Evolutionary conservation across 2,329 filamentous ascomycete species (phyloP), one percentile per base, ranked within the genome.

Genomic region (Colletotrichum sp.): DNA sequence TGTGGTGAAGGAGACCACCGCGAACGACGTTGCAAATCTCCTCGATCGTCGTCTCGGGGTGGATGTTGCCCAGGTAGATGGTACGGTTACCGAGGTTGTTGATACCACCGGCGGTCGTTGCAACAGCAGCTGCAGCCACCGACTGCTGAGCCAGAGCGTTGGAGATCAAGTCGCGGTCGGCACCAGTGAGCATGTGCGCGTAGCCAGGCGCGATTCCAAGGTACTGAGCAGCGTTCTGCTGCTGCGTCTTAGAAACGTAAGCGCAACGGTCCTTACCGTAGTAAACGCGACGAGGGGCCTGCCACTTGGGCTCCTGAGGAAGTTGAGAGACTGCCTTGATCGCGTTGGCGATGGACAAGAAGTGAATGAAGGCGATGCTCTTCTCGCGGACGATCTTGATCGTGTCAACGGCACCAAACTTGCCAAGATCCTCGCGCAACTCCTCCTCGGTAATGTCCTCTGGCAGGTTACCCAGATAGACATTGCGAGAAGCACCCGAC

Each of bases 21-120:
- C 97, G 93, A 68, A 99, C 97, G 73, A 99, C 97, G 82, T 99
- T 99, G 91, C 97, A 99, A 84, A 99, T 99, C 87, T 99, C 97
- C 87, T 99, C 97, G 80, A 99, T 98, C 3, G 96, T 99, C 2
- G 97, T 99, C 87, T 99, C 97, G 0, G 97, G 97, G 85, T 99
- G 97, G 79, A 99, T 99, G 86, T 99, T 99, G 80, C 97, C 97
- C 8, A 99, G 91, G 84, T 99, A 99, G 78, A 99, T 98, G 58
- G 97, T 99, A 78, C 97, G 92, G 88, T 99, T 99, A 70, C 97
- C 97, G 55, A 99, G 89, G 85, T 99, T 99, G 88, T 98, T 98
- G 80, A 98, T 96, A 78, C 97, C 97, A 80, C 97, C 97, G 78
- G 97, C 97, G 9, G 96, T 98, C 4, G 97, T 99, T 38, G 97